Base-by-base conservation (phyloP, 176 grass and related monocot genomes). In the Oryza longistaminata region DNA sequence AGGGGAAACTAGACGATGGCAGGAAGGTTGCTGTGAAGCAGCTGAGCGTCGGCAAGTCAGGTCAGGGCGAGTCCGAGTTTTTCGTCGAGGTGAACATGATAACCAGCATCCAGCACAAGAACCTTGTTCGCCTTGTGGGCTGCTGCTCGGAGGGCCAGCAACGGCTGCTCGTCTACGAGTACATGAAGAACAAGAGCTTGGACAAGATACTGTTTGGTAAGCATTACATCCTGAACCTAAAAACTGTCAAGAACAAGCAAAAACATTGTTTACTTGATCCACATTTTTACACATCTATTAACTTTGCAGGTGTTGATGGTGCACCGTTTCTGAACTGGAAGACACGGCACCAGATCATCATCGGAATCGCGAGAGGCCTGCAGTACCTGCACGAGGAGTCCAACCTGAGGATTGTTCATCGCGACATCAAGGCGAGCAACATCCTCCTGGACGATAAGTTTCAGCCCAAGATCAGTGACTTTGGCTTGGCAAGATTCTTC, bases 401-500 rank as follows among this genome's bases (percentile, higher is more conserved):
- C 7, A 94, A 94, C 72, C 53, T 91, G 62, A 86, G 92, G 74
- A 94, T 94, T 22, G 92, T 94, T 11, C 92, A 94, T 64, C 87
- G 89, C 2, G 92, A 93, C 83, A 93, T 93, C 82, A 93, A 93
- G 83, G 88, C 84, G 31, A 91, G 89, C 92, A 94, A 92, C 87
- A 92, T 92, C 43, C 90, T 94, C 82, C 81, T 94, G 5, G 90
- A 90, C 15, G 89, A 94, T 70, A 94, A 92, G 80, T 92, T 94
- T 58, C 92, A 80, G 60, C 90, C 92, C 60, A 94, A 90, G 71
- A 92, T 94, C 42, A 85, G 92, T 19, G 92, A 90, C n/a, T 94
- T 94, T 26, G 90, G 92, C 61, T 5, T 94, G 74, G 92, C 92
- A 55, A 80, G 87, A 64, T 94, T 94, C 85, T 92, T 94, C 68